Base-by-base conservation (phyloP, 495 filamentous ascomycete species). In the Aspergillus saccharolyticus region DNA sequence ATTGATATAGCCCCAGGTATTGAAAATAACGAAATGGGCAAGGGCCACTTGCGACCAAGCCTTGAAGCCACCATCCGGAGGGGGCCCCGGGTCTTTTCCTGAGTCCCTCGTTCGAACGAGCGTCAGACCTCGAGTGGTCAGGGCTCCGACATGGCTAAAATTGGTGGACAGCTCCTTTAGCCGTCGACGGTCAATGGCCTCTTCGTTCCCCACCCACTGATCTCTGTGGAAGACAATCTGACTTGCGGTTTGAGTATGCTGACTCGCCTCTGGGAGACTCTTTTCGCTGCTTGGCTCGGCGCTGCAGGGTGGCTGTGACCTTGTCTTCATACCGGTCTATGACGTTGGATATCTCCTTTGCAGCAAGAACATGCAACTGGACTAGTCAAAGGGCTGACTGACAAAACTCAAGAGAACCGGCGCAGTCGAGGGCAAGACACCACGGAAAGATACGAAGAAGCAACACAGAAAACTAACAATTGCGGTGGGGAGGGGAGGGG, bases 1-100 rank as follows among this genome's bases (percentile, higher is more conserved):
- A 65, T 85, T 83, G 67, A 88, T 84, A 62, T 86, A 86, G 20
- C 89, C 89, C 87, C 87, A 92, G 2, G 87, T 88, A 51, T 85
- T 85, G 71, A 85, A 84, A 53, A 89, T 79, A 52, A 88, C 78
- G 10, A 91, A 70, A 67, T 86, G 85, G 2, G 73, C 83, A 68
- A 85, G 77, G n/a, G 78, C 72, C 16, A 83, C 85, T 67, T 89
- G 85, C 1, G 74, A 78, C 87, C 87, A 90, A 8, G 87, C 87
- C 46, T 70, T 64, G 21, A 81, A 61, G 4, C 87, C 87, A 17
- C 85, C 84, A 62, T 77, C 74, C 12, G 74, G 74, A 7, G 74
- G 70, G 6, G 70, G 74, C 0, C 80, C 83, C 4, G 83, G 74
- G 45, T 84, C 81, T 44, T 68, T 75, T 24, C 73, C 75, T 9